A percentile compares a stretch with the other conserved stretches of the same genome.
These are phyloP conservation scores for Nitzschia sp. DNA, from an alignment of 108 stramenopile species.

Conservation along the genomic window DNA sequence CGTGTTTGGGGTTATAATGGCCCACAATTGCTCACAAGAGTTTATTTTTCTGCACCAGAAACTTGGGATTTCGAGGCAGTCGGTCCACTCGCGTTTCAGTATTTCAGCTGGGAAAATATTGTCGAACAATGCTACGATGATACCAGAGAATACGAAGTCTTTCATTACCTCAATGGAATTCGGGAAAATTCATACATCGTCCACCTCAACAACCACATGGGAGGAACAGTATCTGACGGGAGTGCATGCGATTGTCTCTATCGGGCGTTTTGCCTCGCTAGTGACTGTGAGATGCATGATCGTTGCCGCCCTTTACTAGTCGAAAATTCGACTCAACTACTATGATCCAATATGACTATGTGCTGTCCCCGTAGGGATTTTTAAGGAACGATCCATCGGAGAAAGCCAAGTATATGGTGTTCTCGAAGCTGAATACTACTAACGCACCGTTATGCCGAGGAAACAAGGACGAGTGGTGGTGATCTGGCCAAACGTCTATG, in stretches of 20 bases:
- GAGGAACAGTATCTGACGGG: not conserved
- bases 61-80: not conserved
- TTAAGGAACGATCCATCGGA: too few species aligned
- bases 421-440: slow-evolving; percentile 61
- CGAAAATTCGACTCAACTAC: not conserved
- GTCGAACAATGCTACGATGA: not conserved
- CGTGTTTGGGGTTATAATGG: not conserved
- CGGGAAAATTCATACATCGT: not conserved
- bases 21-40: not conserved
- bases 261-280: not conserved
- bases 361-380: not conserved
- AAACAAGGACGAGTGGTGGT: slow-evolving; percentile 71
- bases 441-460: slow-evolving; percentile 70
- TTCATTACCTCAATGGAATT: not conserved
- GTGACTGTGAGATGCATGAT: not conserved
- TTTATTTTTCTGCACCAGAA: not conserved
- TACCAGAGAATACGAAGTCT: not conserved
- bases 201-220: not conserved
- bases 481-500: slow-evolving; percentile 81
- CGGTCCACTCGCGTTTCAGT: not conserved
- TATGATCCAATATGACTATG: not conserved
- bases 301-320: not conserved
- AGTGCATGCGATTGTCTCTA: not conserved
- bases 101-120: not conserved
- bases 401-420: slow-evolving; percentile 90